These are phyloP conservation scores for Dendryphion nanum DNA, from an alignment of 2,329 filamentous ascomycete genomes.

Conservation along the genomic window DNA sequence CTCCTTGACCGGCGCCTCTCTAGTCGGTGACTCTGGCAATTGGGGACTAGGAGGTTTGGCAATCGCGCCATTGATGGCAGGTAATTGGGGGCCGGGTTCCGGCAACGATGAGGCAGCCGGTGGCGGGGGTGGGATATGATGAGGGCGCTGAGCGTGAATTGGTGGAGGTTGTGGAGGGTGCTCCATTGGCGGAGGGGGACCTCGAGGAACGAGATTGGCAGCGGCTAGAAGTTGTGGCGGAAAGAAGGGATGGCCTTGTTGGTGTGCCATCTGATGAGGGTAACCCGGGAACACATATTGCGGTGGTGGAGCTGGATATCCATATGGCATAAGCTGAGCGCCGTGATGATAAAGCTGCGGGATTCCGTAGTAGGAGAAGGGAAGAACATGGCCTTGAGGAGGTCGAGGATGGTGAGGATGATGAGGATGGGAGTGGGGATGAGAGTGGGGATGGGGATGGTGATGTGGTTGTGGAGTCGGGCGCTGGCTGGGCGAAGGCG, in stretches of 20 bases:
- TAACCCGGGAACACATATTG: neutral
- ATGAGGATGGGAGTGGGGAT: constrained; percentile 11
- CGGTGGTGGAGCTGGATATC: no score
- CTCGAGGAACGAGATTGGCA: no score
- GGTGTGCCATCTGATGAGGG: neutral
- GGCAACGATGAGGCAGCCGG: constrained; percentile 20
- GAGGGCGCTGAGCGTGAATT: constrained; percentile 41
- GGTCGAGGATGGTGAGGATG: neutral
- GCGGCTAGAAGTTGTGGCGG: no score
- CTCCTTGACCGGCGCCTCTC: constrained; percentile 46
- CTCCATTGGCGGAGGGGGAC: constrained; percentile 1
- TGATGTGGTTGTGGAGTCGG: constrained; percentile 35
- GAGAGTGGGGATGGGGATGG: neutral
- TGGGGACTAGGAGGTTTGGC: constrained; percentile 31
- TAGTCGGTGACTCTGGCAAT: constrained; percentile 42
- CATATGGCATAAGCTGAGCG: neutral
- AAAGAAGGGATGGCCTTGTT: neutral
- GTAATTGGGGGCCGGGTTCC: constrained; percentile 36
- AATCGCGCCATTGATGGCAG: constrained; percentile 31
- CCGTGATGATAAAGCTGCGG: neutral
- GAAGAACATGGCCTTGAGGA: neutral
- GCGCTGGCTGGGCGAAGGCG: constrained; percentile 51
- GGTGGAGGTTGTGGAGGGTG: constrained; percentile 38
- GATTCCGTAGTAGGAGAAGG: neutral
- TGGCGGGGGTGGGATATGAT: constrained; percentile 44